Percentiles rank a stretch among this genome's conserved stretches.
phyloP scores from a whole-genome alignment of 2,329 filamentous ascomycete species.

The Podosphaera xanthii region DNA sequence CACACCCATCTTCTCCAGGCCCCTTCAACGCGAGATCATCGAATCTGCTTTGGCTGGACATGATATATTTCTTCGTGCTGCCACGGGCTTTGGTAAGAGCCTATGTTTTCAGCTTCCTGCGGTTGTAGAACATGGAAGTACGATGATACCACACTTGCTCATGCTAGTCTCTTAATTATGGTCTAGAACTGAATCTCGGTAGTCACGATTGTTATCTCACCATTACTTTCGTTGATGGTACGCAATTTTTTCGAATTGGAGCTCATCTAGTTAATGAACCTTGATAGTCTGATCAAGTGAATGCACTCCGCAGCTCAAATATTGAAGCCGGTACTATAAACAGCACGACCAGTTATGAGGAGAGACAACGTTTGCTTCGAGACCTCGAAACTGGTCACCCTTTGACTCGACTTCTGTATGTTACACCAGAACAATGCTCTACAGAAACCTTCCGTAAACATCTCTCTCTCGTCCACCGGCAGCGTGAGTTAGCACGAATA shows the following conservation, averaged over 20 bases:
- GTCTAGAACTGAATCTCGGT: constrained; percentile 6
- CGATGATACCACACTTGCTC: constrained; percentile 1
- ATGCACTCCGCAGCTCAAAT: constrained; percentile 47
- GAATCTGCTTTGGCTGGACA: constrained; percentile 55
- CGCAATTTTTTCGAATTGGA: not conserved
- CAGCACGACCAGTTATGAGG: constrained; percentile 45
- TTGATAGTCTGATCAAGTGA: constrained; percentile 68
- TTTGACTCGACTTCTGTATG: constrained; percentile 61
- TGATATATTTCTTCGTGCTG: constrained; percentile 86
- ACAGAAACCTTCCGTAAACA: constrained; percentile 54
- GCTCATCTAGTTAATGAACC: constrained; percentile 1
- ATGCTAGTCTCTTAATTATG: not conserved
- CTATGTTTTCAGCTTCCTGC: constrained; percentile 83
- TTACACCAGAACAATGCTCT: constrained; percentile 76
- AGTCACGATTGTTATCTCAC: constrained; percentile 83
- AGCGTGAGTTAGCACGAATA: constrained; percentile 67
- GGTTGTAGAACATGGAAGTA: constrained; percentile 66
- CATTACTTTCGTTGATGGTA: constrained; percentile 74
- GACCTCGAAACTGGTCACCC: constrained; percentile 82
- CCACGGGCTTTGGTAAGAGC: constrained; percentile 79
- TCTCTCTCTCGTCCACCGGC: constrained; percentile 49
- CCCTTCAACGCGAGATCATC: constrained; percentile 73
- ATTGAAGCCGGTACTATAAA: constrained; percentile 74
- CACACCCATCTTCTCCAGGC: constrained; percentile 24
- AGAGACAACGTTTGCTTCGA: constrained; percentile 46